These are phyloP conservation scores for Chalara sp. DNA, from an alignment of 2,329 filamentous ascomycete species.

Conservation along the genomic window DNA sequence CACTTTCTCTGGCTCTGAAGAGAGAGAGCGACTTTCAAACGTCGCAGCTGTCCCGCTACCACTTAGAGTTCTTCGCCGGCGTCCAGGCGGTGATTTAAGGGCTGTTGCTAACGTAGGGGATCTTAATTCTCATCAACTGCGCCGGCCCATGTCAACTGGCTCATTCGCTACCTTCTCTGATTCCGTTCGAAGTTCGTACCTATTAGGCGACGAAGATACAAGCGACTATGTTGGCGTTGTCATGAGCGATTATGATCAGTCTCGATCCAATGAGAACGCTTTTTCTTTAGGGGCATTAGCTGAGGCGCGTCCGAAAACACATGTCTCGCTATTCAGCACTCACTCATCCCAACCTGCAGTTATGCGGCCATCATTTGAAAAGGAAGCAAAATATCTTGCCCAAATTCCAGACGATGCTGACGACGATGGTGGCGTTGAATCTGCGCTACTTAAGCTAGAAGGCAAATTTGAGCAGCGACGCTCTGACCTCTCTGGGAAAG, in stretches of 20 bases:
- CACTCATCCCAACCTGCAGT: conserved; percentile 51
- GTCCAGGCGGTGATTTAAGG: conserved; percentile 69
- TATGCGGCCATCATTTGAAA: conserved; percentile 76
- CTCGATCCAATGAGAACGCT: conserved; percentile 34
- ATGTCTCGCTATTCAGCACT: conserved; percentile 52
- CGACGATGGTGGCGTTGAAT: conserved; percentile 83
- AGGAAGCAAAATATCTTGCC: conserved; percentile 78
- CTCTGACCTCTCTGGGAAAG: conserved; percentile 18
- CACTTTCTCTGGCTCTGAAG: conserved; percentile 47
- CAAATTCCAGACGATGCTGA: conserved; percentile 76
- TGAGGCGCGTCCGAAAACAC: conserved; percentile 39
- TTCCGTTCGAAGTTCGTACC: conserved; percentile 51
- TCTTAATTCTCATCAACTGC: conserved; percentile 41
- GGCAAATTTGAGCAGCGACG: conserved; percentile 64
- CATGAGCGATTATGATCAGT: conserved; percentile 28
- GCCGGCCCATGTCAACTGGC: conserved; percentile 50
- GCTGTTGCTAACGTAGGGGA: conserved; percentile 61
- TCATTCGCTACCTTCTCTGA: conserved; percentile 55
- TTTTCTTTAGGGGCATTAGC: conserved; percentile 55
- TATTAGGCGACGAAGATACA: conserved; percentile 33
- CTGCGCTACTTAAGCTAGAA: conserved; percentile 86
- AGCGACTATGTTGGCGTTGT: conserved; percentile 39
- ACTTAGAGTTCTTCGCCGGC: conserved; percentile 59
- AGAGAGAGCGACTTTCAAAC: conserved; percentile 39
- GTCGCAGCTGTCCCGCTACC: conserved; percentile 42